These are phyloP conservation scores for Nothophoma quercina DNA, from an alignment of 2,329 filamentous ascomycete genomes.

Conservation along the genomic window DNA sequence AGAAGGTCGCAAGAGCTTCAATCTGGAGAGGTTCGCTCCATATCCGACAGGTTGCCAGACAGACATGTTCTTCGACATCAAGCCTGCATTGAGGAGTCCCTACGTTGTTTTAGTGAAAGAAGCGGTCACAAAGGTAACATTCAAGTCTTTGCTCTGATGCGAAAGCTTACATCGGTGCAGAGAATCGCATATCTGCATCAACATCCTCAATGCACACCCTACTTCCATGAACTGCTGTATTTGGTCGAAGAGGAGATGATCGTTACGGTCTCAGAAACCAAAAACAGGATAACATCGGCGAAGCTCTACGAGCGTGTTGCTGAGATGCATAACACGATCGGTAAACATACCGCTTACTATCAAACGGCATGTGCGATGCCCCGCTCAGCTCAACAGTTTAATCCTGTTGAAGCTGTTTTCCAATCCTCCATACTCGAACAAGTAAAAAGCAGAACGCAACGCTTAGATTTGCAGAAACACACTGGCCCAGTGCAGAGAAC, in stretches of 20 bases:
- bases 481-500: no score
- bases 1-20: neutral
- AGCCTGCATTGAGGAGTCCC: neutral
- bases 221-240: slow-evolving; percentile 24
- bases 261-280: slow-evolving; percentile 4
- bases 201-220: slow-evolving; percentile 18
- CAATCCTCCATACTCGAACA: no score
- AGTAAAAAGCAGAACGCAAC: no score
- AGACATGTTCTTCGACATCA: slow-evolving; percentile 27
- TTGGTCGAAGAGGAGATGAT: slow-evolving; percentile 26
- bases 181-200: slow-evolving; percentile 15
- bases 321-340: slow-evolving; percentile 3
- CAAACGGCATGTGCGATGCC: no score
- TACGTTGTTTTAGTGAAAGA: slow-evolving; percentile 19
- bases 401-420: no score
- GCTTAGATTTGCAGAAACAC: no score
- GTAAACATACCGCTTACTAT: neutral
- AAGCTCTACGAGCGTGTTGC: neutral
- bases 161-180: no score
- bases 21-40: neutral
- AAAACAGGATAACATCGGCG: slow-evolving; percentile 3
- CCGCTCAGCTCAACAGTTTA: no score
- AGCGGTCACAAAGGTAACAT: slow-evolving; percentile 15
- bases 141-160: no score
- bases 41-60: slow-evolving; percentile 11